Base-by-base conservation (phyloP, 805 yeast genomes). In the Ogataea pini region DNA sequence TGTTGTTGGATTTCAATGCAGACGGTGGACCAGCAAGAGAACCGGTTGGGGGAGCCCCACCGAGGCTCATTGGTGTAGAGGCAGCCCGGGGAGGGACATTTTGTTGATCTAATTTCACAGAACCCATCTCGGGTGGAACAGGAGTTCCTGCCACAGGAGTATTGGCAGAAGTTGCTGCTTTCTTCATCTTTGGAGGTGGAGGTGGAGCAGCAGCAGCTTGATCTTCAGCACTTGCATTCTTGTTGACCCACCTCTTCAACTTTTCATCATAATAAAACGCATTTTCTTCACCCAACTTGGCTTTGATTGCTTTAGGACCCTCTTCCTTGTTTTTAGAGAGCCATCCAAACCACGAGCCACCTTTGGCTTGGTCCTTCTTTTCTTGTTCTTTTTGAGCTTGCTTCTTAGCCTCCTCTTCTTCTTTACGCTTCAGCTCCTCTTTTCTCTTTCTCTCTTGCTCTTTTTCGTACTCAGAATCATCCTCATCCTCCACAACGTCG, bases 181-280 rank as follows among this genome's bases (percentile, higher is more conserved):
- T 55, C 45, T 66, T 65, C 59, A 76, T 76, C 56, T 59, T 65
- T 20, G 83, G 83, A 3, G 95, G 94, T 4, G 96, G 92, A 2
- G 92, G 85, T 2, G 85, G 82, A 3, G 80, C 76, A 1, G 79
- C 67, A 5, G 71, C 72, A 44, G 75, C 68, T 58, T 83, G 83
- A 42, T 85, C 91, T 61, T 80, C 94, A 42, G 78, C 73, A 20
- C 83, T 78, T 3, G 79, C 81, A 52, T 81, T 79, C 47, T 79
- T 80, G 61, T 89, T 84, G 44, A 94, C 80, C 97, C 97, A 94
- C 60, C 96, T 78, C 63, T 85, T 83, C 61, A 86, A 76, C 50
- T 86, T 81, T 58, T 88, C 92, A 69, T 91, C 96, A 64, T 82
- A 94, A 60, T 80, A 78, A 62, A 94, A 85, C 14, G 79, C 72